Percentiles rank a stretch among this genome's conserved stretches.
Conservation (phyloP, 2,329 filamentous ascomycete species). For the Lojkania enalia region DNA sequence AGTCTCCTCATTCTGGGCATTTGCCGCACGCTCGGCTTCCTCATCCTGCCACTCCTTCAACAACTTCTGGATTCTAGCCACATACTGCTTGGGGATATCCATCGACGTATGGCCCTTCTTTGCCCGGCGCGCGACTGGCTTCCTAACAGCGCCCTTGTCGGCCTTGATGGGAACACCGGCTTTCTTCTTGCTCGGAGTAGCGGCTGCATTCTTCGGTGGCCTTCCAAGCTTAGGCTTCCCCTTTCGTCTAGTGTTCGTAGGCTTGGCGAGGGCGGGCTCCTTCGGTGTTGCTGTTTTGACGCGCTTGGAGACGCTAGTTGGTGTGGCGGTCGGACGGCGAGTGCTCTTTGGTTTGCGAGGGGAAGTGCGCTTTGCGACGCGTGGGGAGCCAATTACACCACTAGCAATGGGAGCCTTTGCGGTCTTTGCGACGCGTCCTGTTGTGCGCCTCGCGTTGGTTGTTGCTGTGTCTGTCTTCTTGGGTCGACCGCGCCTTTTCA, state of each 20-base stretch:
- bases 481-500: constrained; percentile 10
- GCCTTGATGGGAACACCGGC: too few relatives aligned
- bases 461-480: too few relatives aligned
- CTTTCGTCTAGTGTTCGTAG: not conserved
- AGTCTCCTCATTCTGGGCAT: not conserved
- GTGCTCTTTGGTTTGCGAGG: too few relatives aligned
- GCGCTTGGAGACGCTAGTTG: not conserved
- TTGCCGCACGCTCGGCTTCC: not conserved
- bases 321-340: not conserved
- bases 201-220: not conserved
- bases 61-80: not conserved
- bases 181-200: not conserved
- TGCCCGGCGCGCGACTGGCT: not conserved
- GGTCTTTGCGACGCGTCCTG: not conserved
- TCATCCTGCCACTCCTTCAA: not conserved
- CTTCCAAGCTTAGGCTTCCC: not conserved
- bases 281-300: not conserved
- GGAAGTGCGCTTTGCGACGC: not conserved
- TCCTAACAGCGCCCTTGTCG: not conserved
- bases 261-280: too few relatives aligned
- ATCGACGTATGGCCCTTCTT: not conserved
- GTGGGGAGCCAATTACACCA: not conserved
- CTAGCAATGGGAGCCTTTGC: not conserved
- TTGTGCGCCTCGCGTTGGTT: too few relatives aligned
- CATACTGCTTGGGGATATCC: not conserved